Percentiles rank a stretch among this genome's conserved stretches.
Conservation (phyloP, 345 rosid genomes). For the Kernera saxatilis region DNA sequence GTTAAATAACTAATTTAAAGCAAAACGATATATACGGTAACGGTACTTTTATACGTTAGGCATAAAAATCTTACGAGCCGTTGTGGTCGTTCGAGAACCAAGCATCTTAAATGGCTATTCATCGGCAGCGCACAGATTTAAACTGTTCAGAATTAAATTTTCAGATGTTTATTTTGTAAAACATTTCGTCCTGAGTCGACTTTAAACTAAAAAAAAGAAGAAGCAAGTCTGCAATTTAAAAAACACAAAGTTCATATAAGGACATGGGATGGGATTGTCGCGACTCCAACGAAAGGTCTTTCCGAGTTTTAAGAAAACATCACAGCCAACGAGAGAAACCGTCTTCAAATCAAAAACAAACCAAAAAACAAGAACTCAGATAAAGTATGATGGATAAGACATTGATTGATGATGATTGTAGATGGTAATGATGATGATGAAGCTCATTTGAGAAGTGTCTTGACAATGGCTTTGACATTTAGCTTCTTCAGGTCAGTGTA, state of each 20-base stretch:
- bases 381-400: constrained; percentile 15
- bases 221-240: neutral
- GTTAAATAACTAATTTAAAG: neutral
- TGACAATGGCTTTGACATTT: constrained; percentile 78
- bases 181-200: too few relatives aligned
- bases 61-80: neutral
- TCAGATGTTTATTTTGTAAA: too few relatives aligned
- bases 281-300: neutral
- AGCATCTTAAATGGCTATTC: neutral
- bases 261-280: neutral
- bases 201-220: too few relatives aligned
- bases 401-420: neutral
- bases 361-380: constrained; percentile 2
- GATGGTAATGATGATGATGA: neutral
- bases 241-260: neutral
- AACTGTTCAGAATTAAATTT: too few relatives aligned
- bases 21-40: neutral
- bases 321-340: constrained; percentile 30
- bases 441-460: constrained; percentile 86
- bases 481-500: constrained; percentile 94
- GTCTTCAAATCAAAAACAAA: constrained; percentile 30
- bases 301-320: constrained; percentile 3
- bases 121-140: neutral
- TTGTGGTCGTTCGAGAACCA: neutral
- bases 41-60: neutral